phyloP scores from a whole-genome alignment of 768 basidiomycete genomes.

The Pulveroboletus sp. region DNA sequence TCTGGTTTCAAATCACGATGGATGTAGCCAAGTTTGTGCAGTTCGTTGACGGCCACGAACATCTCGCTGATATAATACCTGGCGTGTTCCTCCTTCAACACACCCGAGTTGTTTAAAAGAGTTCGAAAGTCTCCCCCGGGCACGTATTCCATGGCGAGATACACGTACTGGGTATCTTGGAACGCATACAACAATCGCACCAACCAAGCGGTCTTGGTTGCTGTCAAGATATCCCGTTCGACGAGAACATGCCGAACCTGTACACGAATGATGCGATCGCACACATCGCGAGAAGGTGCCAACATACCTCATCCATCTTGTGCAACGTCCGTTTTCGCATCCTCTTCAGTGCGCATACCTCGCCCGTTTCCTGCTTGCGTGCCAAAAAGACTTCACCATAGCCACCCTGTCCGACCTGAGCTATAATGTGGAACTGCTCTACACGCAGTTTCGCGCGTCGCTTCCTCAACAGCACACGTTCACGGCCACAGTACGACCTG shows the following conservation, averaged over 20 bases:
- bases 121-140: conserved; percentile 99
- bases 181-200: conserved; percentile 95
- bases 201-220: conserved; percentile 97
- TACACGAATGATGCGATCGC: not conserved
- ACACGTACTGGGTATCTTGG: conserved; percentile 88
- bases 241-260: conserved; percentile 97
- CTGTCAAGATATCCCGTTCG: conserved; percentile 95
- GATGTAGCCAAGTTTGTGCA: conserved; percentile 97
- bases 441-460: conserved; percentile 91
- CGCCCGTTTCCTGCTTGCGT: conserved; percentile 90
- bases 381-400: conserved; percentile 98
- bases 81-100: conserved; percentile 96
- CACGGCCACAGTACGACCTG: conserved; percentile 90
- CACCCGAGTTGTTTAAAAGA: conserved; percentile 94
- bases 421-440: conserved; percentile 97
- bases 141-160: conserved; percentile 99
- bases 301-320: conserved; percentile 94
- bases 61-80: conserved; percentile 97
- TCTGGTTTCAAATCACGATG: conserved; percentile 98
- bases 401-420: conserved; percentile 97
- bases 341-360: conserved; percentile 96
- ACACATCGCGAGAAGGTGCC: not conserved
- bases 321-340: conserved; percentile 92
- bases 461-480: conserved; percentile 88
- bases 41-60: conserved; percentile 90